Conservation (phyloP, 75 land plant genomes). For the Isoetes taiwanensis region DNA sequence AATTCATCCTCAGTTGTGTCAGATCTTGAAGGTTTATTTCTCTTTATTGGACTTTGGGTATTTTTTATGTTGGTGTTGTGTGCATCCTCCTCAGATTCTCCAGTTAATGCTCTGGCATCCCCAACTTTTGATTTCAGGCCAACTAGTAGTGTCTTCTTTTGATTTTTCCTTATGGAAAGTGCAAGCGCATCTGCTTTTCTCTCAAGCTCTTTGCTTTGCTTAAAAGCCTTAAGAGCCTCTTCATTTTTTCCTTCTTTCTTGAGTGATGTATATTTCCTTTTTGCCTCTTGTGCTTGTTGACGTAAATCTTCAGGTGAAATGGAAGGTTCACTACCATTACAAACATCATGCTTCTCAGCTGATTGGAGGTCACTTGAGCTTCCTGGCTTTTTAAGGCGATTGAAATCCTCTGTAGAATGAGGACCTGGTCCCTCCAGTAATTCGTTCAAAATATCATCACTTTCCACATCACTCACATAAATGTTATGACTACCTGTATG, state of each 20-base stretch:
- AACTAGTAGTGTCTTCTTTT: slow-evolving; percentile 16
- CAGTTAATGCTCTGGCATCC: not conserved
- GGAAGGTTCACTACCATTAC: slow-evolving; percentile 18
- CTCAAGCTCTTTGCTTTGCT: slow-evolving; percentile 86
- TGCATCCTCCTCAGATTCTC: not conserved
- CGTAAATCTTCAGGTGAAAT: slow-evolving; percentile 63
- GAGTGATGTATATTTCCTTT: slow-evolving; percentile 43
- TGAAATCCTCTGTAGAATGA: too few species aligned
- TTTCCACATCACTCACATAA: too few species aligned
- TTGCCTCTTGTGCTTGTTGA: slow-evolving; percentile 67
- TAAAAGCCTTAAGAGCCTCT: slow-evolving; percentile 81
- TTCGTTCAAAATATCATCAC: too few species aligned
- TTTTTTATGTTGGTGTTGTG: not conserved
- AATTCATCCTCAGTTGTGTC: too few species aligned
- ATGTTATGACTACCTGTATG: too few species aligned
- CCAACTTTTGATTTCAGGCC: not conserved
- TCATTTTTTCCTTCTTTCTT: slow-evolving; percentile 75
- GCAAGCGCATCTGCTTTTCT: slow-evolving; percentile 76
- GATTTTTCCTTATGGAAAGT: slow-evolving; percentile 39
- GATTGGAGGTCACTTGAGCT: not conserved
- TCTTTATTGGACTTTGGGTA: slow-evolving; percentile 14
- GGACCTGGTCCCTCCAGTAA: too few species aligned
- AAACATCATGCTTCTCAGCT: not conserved
- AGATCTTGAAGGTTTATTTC: too few species aligned
- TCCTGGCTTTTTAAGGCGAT: too few species aligned